Conservation (phyloP, 2,329 filamentous ascomycete species). For the Xylariaceae sp. region DNA sequence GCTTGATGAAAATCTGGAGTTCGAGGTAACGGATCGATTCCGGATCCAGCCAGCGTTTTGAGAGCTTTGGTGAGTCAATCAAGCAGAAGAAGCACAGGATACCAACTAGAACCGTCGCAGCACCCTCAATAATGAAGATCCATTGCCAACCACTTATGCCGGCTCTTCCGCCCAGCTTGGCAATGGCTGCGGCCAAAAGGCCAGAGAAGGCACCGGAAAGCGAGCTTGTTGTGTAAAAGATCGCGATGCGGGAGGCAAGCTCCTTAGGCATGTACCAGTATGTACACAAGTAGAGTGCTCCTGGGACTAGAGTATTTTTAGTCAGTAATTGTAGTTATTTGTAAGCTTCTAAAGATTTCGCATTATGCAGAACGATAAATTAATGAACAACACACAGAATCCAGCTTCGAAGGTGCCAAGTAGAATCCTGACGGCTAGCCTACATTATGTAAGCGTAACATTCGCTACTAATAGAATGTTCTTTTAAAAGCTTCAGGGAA, state of each 20-base stretch:
- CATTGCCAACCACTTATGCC: not conserved
- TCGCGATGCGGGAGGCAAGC: not conserved
- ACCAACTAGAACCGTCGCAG: not conserved
- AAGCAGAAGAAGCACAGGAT: not conserved
- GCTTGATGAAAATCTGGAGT: slow-evolving; percentile 6
- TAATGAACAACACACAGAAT: too few relatives aligned
- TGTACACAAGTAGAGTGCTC: not conserved
- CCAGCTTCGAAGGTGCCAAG: too few relatives aligned
- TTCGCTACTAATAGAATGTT: too few relatives aligned
- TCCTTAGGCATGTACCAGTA: not conserved
- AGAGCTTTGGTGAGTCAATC: not conserved
- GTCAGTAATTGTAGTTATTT: too few relatives aligned
- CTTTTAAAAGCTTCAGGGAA: too few relatives aligned
- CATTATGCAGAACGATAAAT: too few relatives aligned
- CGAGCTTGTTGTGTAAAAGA: not conserved
- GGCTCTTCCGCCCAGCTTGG: not conserved
- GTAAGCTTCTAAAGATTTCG: too few relatives aligned
- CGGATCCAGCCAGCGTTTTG: too few relatives aligned
- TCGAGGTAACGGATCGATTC: not conserved
- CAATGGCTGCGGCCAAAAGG: not conserved
- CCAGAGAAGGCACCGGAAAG: not conserved
- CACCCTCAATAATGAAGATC: not conserved
- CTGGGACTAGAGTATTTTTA: too few relatives aligned
- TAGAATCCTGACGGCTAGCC: too few relatives aligned
- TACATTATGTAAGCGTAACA: too few relatives aligned